These are phyloP conservation scores for Solanum virginianum DNA, from an alignment of 257 asterid genomes.

Conservation along the genomic window DNA sequence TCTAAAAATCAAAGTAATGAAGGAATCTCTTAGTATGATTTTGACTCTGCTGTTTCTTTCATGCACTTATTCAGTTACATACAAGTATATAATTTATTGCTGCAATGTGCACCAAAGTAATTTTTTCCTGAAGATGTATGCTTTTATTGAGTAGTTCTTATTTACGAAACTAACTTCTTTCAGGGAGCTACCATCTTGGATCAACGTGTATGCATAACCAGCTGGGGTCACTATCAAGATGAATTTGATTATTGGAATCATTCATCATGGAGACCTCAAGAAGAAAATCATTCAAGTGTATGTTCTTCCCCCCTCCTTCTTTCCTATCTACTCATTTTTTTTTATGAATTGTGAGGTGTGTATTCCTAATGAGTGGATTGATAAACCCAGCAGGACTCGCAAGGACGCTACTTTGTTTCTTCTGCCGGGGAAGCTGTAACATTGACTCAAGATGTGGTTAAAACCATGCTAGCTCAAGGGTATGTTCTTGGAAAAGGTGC, in stretches of 20 bases:
- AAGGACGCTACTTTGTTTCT: slow-evolving; percentile 23
- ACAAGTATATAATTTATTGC: not conserved
- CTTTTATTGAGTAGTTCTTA: not conserved
- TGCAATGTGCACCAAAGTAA: not conserved
- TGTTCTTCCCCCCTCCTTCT: slow-evolving; percentile 4
- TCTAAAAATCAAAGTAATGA: not conserved
- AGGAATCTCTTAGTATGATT: not conserved
- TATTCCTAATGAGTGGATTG: not conserved
- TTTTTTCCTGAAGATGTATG: not conserved
- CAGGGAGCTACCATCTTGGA: slow-evolving; percentile 88
- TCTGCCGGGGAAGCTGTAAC: slow-evolving; percentile 92
- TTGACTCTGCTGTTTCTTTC: not conserved
- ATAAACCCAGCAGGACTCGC: slow-evolving; percentile 20
- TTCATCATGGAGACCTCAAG: slow-evolving; percentile 56
- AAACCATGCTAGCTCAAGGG: slow-evolving; percentile 71
- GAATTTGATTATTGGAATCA: slow-evolving; percentile 51
- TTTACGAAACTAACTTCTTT: not conserved
- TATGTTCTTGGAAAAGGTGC: slow-evolving; percentile 82
- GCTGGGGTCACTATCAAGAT: slow-evolving; percentile 75
- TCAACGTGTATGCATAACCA: slow-evolving; percentile 82
- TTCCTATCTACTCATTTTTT: not conserved
- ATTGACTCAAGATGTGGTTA: slow-evolving; percentile 74
- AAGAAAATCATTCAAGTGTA: slow-evolving; percentile 40
- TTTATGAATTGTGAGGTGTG: not conserved
- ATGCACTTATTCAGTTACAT: not conserved